phyloP scores from a whole-genome alignment of 75 land plant species.

The Gnetum montanum region DNA sequence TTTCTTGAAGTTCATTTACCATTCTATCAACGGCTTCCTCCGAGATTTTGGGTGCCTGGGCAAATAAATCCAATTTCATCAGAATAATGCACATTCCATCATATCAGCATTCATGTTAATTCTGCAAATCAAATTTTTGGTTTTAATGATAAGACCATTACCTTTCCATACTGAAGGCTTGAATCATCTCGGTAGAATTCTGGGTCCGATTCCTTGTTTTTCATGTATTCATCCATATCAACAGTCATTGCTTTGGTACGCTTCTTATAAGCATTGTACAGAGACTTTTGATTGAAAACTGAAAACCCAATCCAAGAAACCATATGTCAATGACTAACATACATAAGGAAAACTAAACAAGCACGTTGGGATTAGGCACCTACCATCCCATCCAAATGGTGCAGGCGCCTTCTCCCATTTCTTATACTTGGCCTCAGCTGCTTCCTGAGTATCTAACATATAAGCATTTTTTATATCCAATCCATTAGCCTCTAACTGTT shows the following conservation, averaged over 20 bases:
- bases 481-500: constrained; percentile 82
- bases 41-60: constrained; percentile 60
- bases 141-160: constrained; percentile 13
- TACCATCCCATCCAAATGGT: constrained; percentile 99
- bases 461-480: constrained; percentile 79
- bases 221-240: constrained; percentile 69
- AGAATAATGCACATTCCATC: too few relatives aligned
- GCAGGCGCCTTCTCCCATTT: constrained; percentile 99
- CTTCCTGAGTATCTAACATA: constrained; percentile 96
- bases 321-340: neutral
- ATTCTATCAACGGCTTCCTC: constrained; percentile 81
- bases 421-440: constrained; percentile 85
- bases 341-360: neutral
- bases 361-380: neutral
- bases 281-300: constrained; percentile 92
- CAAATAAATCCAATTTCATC: too few relatives aligned
- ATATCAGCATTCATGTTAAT: neutral
- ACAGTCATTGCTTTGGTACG: constrained; percentile 67
- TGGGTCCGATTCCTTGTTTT: constrained; percentile 77
- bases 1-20: constrained; percentile 81
- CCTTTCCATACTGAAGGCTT: constrained; percentile 99
- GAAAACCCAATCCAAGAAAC: constrained; percentile 5
- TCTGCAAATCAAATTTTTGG: neutral
- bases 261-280: constrained; percentile 94
- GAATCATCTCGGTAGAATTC: constrained; percentile 89